These are phyloP conservation scores for Serendipita sp. DNA, from an alignment of 768 basidiomycete species.

Conservation along the genomic window DNA sequence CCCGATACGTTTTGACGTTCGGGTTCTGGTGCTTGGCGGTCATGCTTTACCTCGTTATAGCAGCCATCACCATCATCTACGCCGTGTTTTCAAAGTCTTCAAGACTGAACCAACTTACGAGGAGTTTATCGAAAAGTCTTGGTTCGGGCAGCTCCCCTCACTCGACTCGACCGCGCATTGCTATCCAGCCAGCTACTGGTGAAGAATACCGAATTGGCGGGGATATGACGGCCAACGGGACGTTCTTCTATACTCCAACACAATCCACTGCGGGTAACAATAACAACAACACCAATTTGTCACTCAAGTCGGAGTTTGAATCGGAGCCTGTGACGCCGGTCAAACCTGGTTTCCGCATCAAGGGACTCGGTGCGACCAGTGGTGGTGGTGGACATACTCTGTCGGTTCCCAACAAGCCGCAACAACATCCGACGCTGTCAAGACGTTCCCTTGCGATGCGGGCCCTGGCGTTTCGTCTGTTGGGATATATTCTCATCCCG, in stretches of 20 bases:
- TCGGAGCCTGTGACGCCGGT: neutral
- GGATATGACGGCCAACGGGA: neutral
- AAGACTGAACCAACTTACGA: neutral
- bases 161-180: neutral
- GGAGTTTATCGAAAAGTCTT: neutral
- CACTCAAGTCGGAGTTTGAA: neutral
- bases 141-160: neutral
- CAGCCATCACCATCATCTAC: conserved; percentile 6
- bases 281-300: neutral
- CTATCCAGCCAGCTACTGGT: neutral
- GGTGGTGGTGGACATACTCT: neutral
- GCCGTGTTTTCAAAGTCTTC: conserved; percentile 6
- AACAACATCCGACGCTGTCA: neutral
- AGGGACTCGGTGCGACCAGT: neutral
- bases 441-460: conserved; percentile 8
- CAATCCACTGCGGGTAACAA: neutral
- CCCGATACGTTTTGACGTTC: conserved; percentile 8
- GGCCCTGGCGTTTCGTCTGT: conserved; percentile 3
- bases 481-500: conserved; percentile 9
- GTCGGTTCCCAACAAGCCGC: neutral
- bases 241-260: neutral
- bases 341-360: neutral
- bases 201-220: neutral
- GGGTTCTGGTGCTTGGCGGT: conserved; percentile 8
- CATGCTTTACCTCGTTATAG: conserved; percentile 9